Evolutionary conservation across 306 rosid genomes (phyloP), one percentile per base, ranked within the genome.

Genomic region (Casuarina equisetifolia): DNA sequence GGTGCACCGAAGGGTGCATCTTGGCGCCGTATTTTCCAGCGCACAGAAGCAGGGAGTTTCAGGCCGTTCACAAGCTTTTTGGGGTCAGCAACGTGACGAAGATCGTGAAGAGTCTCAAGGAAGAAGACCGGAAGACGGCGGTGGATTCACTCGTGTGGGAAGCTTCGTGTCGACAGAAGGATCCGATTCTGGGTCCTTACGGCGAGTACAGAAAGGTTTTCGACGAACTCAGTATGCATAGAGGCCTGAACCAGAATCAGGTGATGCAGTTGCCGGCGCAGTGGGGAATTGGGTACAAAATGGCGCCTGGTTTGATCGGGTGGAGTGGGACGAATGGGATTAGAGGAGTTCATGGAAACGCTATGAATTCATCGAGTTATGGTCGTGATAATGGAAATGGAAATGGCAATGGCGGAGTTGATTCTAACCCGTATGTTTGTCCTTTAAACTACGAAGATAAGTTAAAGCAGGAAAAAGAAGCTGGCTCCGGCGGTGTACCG

Each of bases 101-200:
- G 74, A 69, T 94, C 78, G 86, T 92, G 51, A 90, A 61, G 69
- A 73, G 62, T 63, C 85, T 80, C 0, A 75, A 35, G 25, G 93
- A 88, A 49, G 88, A 78, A 1, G 88, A 88, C 7, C 75, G 89
- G 69, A 73, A 80, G 63, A 86, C 39, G 38, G 84, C 83, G 0
- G 92, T 88, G 67, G 97, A 92, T 46, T 94, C 98, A 0, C 72
- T 94, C 48, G 78, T 91, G 0, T 94, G 97, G 97, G 97, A 94
- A 80, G 97, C 98, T 66, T 42, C 69, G 16, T 90, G 95, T 49
- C 82, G 98, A 69, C 97, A 89, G 61, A 89, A 75, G 13, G 97
- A 94, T 70, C 96, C 97, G 0, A 81, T 92, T 43, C 63, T 76
- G 46, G 97, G 98, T 17, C 80, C 98, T 10, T 90, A 88, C 43